Conservation (phyloP, 345 rosid genomes). For the Euclidium syriacum region DNA sequence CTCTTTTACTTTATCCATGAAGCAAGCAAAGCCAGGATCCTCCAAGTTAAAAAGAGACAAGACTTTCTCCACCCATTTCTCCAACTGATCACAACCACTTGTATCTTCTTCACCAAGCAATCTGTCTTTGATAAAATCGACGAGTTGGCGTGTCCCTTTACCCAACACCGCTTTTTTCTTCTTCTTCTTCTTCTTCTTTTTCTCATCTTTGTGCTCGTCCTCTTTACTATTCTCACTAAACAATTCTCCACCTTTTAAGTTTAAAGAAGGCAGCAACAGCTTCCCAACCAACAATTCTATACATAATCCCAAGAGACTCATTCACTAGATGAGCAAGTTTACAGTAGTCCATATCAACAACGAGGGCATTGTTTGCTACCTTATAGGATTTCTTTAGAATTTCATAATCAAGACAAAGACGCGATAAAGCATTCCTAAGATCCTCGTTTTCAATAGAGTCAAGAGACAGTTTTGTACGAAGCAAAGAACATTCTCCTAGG, state of each 20-base stretch:
- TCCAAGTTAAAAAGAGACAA: conserved; percentile 42
- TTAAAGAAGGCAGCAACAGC: conserved; percentile 52
- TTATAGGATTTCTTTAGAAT: conserved; percentile 26
- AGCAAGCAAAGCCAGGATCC: conserved; percentile 41
- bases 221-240: conserved; percentile 33
- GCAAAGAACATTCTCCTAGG: conserved; percentile 51
- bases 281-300: conserved; percentile 80
- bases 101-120: conserved; percentile 35
- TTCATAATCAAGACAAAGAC: conserved; percentile 19
- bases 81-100: no score
- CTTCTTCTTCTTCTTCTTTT: conserved; percentile 56
- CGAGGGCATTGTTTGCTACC: conserved; percentile 31
- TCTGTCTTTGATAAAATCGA: conserved; percentile 62
- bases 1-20: conserved; percentile 56
- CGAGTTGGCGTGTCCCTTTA: conserved; percentile 58
- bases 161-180: conserved; percentile 70
- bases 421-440: conserved; percentile 33
- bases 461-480: conserved; percentile 42
- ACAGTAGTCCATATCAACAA: conserved; percentile 39
- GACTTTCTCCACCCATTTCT: conserved; percentile 41
- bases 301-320: conserved; percentile 39
- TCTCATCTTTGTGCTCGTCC: conserved; percentile 42
- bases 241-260: conserved; percentile 55
- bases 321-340: conserved; percentile 49
- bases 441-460: conserved; percentile 32